Evolutionary conservation across 2,329 filamentous ascomycete species (phyloP), one percentile per base, ranked within the genome.

Genomic region (Colletotrichum brevisporum): DNA sequence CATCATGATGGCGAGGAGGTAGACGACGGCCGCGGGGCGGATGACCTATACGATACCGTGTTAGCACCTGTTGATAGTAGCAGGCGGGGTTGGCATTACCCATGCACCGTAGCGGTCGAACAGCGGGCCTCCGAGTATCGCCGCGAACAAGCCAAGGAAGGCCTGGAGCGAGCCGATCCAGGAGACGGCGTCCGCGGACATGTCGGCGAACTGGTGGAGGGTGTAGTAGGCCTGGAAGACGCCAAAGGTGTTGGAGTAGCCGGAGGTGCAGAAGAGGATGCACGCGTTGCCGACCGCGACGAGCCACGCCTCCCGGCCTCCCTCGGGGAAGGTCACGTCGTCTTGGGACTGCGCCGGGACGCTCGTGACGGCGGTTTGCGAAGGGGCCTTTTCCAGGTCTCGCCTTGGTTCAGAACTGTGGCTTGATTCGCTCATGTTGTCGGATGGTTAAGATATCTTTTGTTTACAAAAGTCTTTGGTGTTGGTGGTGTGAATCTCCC

Each of bases 191-290:
- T 80, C 77, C 0, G 77, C 67, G 1, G 78, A 74, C 1, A 76
- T 60, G 24, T 74, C 71, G 1, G 16, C 45, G 2, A 84, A 78
- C 51, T 79, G 76, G 27, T 83, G 77, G 0, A 72, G 64, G 57
- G 80, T 71, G 74, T 84, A 85, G 73, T 83, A 85, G 1, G 81
- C 78, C 62, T 82, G 79, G 59, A 85, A 83, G 5, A 81, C 76
- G 16, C 84, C 83, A 51, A 83, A 84, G 0, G 81, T 82, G 72
- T 85, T 85, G 57, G 78, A 69, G 67, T 81, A 82, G 15, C 83
- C 83, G 0, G 85, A 73, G 13, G 73, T 76, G 4, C 75, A 79
- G 72, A 84, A 84, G 65, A 82, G 80, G 41, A 78, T 72, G 47
- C 71, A 77, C 2, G 71, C 77, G 3, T 74, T 75, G 3, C 80